These are phyloP conservation scores for Trapa incisa DNA, from an alignment of 345 rosid species.

Conservation along the genomic window DNA sequence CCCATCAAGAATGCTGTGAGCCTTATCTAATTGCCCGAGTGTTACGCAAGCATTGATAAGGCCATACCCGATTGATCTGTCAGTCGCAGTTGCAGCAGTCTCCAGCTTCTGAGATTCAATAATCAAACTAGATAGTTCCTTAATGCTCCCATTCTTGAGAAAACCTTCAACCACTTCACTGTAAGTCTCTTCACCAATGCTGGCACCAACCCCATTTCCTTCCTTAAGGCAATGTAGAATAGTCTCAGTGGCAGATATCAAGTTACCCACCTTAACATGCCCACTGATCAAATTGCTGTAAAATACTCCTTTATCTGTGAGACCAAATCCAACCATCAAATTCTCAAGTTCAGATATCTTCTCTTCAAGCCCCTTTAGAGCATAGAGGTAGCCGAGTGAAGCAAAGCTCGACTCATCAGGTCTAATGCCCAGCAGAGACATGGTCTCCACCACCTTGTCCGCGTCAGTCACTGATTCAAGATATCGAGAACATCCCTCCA, in stretches of 20 bases:
- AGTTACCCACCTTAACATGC: conserved; percentile 46
- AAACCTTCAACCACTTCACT: conserved; percentile 56
- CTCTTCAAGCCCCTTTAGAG: conserved; percentile 52
- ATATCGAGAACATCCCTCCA: conserved; percentile 53
- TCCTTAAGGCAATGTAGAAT: conserved; percentile 30
- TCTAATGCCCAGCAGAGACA: conserved; percentile 60
- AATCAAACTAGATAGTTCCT: conserved; percentile 58
- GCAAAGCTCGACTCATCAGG: conserved; percentile 71
- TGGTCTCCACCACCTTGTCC: conserved; percentile 46
- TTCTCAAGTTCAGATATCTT: conserved; percentile 55
- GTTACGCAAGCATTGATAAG: conserved; percentile 58
- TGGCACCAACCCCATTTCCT: conserved; percentile 16
- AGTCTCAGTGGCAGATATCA: conserved; percentile 39
- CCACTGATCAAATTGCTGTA: conserved; percentile 55
- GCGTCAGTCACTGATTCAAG: conserved; percentile 57
- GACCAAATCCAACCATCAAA: conserved; percentile 51
- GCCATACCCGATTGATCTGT: conserved; percentile 58
- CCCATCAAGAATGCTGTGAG: conserved; percentile 71
- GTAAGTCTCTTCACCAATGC: conserved; percentile 44
- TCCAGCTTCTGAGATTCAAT: conserved; percentile 66
- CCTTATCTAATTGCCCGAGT: conserved; percentile 70
- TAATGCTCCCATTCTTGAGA: conserved; percentile 42
- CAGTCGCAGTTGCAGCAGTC: conserved; percentile 15
- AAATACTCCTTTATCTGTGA: conserved; percentile 27
- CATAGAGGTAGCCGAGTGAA: conserved; percentile 73